A percentile compares a stretch with the other conserved stretches of the same genome.
phyloP scores from a whole-genome alignment of 495 filamentous ascomycete species.

The Emericellopsis terricola region DNA sequence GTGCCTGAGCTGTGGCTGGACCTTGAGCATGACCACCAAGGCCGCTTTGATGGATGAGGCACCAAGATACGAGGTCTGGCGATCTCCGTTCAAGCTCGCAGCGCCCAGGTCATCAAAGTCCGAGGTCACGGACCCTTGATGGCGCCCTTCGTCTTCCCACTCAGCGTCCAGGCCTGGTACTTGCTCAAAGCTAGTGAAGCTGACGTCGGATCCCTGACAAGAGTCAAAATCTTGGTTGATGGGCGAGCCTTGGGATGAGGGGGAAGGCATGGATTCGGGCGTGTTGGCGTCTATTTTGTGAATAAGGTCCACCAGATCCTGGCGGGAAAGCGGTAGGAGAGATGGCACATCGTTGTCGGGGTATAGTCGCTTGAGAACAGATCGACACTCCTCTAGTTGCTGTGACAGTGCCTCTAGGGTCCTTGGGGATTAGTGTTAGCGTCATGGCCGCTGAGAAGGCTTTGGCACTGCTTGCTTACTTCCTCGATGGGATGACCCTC shows the following conservation, averaged over 20 bases:
- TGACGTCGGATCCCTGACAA: constrained; percentile 21
- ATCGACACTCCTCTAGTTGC: constrained; percentile 38
- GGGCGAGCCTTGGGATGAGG: constrained; percentile 22
- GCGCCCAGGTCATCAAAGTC: constrained; percentile 74
- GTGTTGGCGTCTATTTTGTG: constrained; percentile 22
- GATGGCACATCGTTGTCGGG: constrained; percentile 32
- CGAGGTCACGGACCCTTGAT: constrained; percentile 38
- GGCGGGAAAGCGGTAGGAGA: constrained; percentile 29
- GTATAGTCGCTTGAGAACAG: constrained; percentile 33
- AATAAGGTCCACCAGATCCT: constrained; percentile 31
- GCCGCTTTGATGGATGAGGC: constrained; percentile 71
- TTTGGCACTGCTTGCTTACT: too few relatives aligned
- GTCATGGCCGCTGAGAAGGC: too few relatives aligned
- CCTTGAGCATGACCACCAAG: constrained; percentile 63
- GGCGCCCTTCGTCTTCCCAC: constrained; percentile 38
- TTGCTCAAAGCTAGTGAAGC: constrained; percentile 31
- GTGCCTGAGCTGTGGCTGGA: constrained; percentile 42
- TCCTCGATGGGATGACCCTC: constrained; percentile 37
- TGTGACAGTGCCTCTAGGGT: constrained; percentile 38
- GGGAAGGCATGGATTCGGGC: constrained; percentile 22
- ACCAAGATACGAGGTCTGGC: constrained; percentile 55
- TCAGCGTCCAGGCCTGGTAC: constrained; percentile 34
- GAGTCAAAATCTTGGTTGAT: constrained; percentile 25
- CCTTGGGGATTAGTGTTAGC: constrained; percentile 8
- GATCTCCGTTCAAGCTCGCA: constrained; percentile 51